phyloP scores from a whole-genome alignment of 2,329 filamentous ascomycete species.

The Teratosphaeria nubilosa region DNA sequence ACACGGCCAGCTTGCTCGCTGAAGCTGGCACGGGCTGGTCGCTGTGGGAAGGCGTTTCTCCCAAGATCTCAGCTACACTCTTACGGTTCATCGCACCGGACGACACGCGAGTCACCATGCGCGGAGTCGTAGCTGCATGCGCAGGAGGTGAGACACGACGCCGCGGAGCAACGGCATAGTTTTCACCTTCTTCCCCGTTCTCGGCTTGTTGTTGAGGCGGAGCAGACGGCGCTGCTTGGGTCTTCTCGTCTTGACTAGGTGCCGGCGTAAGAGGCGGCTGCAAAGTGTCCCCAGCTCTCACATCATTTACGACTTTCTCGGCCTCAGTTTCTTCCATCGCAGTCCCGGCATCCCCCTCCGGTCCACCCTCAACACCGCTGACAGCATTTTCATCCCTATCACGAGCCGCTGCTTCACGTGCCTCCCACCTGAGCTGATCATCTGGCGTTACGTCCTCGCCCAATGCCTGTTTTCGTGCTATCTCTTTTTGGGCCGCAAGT shows the following conservation, averaged over 20 bases:
- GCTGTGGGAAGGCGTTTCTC: conserved; percentile 1
- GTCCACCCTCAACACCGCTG: conserved; percentile 19
- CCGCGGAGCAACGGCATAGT: conserved; percentile 13
- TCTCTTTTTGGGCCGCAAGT: conserved; percentile 41
- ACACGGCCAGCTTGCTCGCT: not conserved
- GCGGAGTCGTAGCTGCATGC: conserved; percentile 15
- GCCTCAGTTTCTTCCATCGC: conserved; percentile 14
- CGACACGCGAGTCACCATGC: conserved; percentile 59
- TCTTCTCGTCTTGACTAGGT: conserved; percentile 2
- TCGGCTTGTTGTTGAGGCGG: not conserved
- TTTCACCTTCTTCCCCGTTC: conserved; percentile 14
- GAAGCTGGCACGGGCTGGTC: not conserved
- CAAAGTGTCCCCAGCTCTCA: not conserved
- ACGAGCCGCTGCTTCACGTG: conserved; percentile 26
- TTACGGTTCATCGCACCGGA: conserved; percentile 62
- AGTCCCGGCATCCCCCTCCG: conserved; percentile 15
- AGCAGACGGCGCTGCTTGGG: not conserved
- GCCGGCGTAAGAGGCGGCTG: conserved; percentile 1
- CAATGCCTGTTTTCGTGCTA: conserved; percentile 33
- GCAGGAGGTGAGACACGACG: not conserved
- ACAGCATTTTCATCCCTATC: conserved; percentile 35
- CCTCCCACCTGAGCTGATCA: conserved; percentile 46
- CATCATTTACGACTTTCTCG: conserved; percentile 13
- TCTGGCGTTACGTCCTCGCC: conserved; percentile 44
- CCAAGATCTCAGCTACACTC: conserved; percentile 51